Conservation (phyloP, 106 monocot genomes). For the Platanthera guangdongensis region DNA sequence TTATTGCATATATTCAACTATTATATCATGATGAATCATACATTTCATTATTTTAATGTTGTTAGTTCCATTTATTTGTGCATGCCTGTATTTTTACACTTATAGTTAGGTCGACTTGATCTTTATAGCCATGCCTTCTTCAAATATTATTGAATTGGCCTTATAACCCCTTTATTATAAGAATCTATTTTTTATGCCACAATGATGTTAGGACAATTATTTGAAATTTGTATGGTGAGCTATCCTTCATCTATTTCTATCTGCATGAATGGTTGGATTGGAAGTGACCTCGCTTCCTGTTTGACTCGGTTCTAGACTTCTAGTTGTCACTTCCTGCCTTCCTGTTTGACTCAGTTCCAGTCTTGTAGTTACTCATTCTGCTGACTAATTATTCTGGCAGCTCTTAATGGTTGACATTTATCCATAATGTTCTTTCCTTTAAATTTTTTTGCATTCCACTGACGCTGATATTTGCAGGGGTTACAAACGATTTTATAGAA, state of each 20-base stretch:
- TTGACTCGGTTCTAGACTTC: not conserved
- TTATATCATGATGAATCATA: too few relatives aligned
- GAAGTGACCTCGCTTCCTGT: not conserved
- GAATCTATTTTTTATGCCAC: not conserved
- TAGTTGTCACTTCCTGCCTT: not conserved
- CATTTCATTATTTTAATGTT: too few relatives aligned
- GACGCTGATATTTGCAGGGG: slow-evolving; percentile 23
- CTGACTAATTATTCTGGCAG: not conserved
- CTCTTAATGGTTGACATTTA: not conserved
- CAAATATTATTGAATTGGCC: not conserved
- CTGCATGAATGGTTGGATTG: not conserved
- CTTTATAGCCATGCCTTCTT: too few relatives aligned
- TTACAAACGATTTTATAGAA: slow-evolving; percentile 47
- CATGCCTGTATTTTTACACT: too few relatives aligned
- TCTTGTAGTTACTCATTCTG: too few relatives aligned
- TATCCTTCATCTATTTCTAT: not conserved
- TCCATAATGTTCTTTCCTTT: not conserved
- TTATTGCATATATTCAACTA: too few relatives aligned
- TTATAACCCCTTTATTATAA: not conserved
- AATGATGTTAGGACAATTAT: not conserved
- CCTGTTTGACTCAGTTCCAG: too few relatives aligned
- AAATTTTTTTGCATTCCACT: not conserved
- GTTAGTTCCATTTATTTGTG: too few relatives aligned
- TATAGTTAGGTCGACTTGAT: too few relatives aligned
- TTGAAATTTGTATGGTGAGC: not conserved